These are phyloP conservation scores for Obba rivulosa DNA, from an alignment of 768 basidiomycete genomes.

Conservation along the genomic window DNA sequence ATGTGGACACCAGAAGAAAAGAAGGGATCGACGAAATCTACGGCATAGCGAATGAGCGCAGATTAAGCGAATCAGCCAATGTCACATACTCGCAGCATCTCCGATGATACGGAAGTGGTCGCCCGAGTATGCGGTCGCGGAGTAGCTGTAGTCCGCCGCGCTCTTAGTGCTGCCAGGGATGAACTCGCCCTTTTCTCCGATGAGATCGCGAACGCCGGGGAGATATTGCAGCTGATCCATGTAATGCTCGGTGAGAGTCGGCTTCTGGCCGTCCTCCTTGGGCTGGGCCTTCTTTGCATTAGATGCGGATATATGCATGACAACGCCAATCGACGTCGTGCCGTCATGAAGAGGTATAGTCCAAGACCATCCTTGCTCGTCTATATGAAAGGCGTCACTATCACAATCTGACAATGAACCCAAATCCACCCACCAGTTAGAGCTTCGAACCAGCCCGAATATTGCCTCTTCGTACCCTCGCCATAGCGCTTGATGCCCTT, in stretches of 20 bases:
- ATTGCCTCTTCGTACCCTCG: conserved; percentile 17
- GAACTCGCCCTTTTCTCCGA: conserved; percentile 9
- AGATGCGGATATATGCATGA: conserved; percentile 29
- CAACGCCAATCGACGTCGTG: conserved; percentile 43
- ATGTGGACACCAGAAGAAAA: conserved; percentile 49
- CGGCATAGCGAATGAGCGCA: neutral
- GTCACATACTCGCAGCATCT: conserved; percentile 25
- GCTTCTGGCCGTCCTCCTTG: neutral
- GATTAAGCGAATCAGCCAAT: neutral
- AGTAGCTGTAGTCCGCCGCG: conserved; percentile 26
- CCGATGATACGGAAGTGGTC: conserved; percentile 22
- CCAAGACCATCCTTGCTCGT: conserved; percentile 48
- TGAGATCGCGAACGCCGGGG: conserved; percentile 15
- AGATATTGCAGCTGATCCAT: conserved; percentile 15
- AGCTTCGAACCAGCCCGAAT: conserved; percentile 42
- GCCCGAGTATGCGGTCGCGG: conserved; percentile 21
- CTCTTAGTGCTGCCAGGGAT: conserved; percentile 5
- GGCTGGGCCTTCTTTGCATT: neutral
- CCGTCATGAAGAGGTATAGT: conserved; percentile 42
- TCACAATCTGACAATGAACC: neutral
- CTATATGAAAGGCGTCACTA: conserved; percentile 18
- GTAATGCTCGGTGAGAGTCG: conserved; percentile 5
- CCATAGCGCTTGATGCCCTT: conserved; percentile 37
- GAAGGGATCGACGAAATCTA: conserved; percentile 52
- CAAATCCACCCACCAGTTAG: conserved; percentile 41